Percentiles rank a stretch among this genome's conserved stretches.
Conservation (phyloP, 2,329 filamentous ascomycete genomes). For the Aureobasidium lini region DNA sequence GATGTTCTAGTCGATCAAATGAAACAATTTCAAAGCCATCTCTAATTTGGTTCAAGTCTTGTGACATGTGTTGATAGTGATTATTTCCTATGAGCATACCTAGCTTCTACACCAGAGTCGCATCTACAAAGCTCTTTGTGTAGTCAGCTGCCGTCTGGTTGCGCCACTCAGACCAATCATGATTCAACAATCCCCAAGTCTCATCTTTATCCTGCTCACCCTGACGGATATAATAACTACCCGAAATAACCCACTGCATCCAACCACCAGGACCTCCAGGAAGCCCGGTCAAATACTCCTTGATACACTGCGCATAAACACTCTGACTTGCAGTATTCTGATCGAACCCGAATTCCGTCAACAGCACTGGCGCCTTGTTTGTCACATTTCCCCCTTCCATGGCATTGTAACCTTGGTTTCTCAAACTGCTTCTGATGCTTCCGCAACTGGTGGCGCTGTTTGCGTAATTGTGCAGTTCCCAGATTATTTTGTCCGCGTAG, state of each 20-base stretch:
- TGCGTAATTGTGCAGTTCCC: slow-evolving; percentile 57
- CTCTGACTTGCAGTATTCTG: slow-evolving; percentile 33
- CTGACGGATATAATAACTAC: slow-evolving; percentile 46
- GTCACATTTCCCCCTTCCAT: slow-evolving; percentile 32
- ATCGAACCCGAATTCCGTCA: slow-evolving; percentile 51
- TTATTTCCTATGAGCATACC: too few relatives aligned
- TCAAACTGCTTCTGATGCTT: slow-evolving; percentile 40
- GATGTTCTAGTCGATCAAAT: not conserved
- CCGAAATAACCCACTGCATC: slow-evolving; percentile 47
- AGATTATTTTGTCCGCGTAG: slow-evolving; percentile 48
- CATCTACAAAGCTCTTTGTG: slow-evolving; percentile 9
- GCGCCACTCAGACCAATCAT: slow-evolving; percentile 43
- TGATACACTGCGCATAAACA: slow-evolving; percentile 48
- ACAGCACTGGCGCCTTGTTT: slow-evolving; percentile 42
- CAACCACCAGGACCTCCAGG: slow-evolving; percentile 47
- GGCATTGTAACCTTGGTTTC: slow-evolving; percentile 48
- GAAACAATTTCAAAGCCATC: not conserved
- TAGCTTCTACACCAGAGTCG: not conserved
- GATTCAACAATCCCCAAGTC: slow-evolving; percentile 47
- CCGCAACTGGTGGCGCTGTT: slow-evolving; percentile 43
- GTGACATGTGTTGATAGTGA: not conserved
- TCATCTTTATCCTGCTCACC: slow-evolving; percentile 51
- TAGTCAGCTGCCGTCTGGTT: not conserved
- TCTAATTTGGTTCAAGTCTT: not conserved
- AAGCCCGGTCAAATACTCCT: slow-evolving; percentile 38